Percentiles rank a stretch among this genome's conserved stretches.
Evolutionary conservation across 495 filamentous ascomycete genomes (phyloP).

Genomic region (Neurospora terricola): DNA sequence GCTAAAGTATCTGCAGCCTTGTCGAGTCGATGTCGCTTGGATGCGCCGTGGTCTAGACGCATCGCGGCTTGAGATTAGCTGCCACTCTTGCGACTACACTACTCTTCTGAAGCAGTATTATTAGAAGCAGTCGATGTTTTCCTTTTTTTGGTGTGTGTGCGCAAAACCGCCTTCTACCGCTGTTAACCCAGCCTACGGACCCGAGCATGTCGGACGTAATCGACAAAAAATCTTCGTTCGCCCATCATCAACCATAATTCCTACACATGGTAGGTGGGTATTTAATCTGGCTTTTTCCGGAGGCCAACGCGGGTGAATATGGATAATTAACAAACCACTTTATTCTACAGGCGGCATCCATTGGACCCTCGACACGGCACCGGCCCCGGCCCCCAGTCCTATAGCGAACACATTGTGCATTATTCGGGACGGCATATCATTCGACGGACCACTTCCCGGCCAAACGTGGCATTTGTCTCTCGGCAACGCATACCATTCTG

Average conservation of each 20-base stretch:
- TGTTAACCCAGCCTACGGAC: too few relatives aligned
- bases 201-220: too few relatives aligned
- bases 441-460: neutral
- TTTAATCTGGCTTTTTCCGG: conserved; percentile 1
- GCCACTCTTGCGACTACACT: neutral
- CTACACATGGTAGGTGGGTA: neutral
- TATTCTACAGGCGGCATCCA: neutral
- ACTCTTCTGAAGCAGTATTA: neutral
- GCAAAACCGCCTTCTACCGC: too few relatives aligned
- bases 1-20: neutral
- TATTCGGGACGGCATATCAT: neutral
- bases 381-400: neutral
- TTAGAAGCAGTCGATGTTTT: neutral
- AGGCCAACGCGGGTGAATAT: conserved; percentile 8
- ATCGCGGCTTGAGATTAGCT: neutral
- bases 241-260: neutral
- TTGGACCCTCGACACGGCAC: neutral
- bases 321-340: conserved; percentile 10
- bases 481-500: neutral
- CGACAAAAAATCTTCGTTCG: neutral
- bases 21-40: neutral
- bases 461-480: conserved; percentile 3
- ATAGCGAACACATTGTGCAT: neutral
- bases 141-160: too few relatives aligned
- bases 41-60: neutral